phyloP scores from a whole-genome alignment of 2,329 filamentous ascomycete genomes.

The Colletotrichum spinosum region DNA sequence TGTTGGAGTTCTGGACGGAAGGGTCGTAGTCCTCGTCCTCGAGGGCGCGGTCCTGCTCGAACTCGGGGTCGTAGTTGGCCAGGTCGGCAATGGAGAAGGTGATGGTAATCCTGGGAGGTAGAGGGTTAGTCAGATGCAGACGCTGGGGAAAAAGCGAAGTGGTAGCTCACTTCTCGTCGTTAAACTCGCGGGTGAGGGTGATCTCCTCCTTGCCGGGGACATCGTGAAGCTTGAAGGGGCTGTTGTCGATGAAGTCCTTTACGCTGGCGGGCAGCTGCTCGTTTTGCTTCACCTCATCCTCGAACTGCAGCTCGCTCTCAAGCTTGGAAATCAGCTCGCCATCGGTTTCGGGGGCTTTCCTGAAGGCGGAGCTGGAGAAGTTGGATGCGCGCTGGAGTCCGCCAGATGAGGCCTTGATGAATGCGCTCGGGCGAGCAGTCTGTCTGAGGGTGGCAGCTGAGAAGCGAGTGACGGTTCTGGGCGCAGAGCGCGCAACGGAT shows the following conservation, averaged over 20 bases:
- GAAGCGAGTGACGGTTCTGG: constrained; percentile 71
- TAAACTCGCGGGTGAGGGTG: constrained; percentile 82
- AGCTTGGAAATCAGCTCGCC: constrained; percentile 89
- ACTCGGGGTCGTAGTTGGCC: constrained; percentile 72
- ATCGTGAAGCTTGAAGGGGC: constrained; percentile 86
- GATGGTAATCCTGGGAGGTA: constrained; percentile 71
- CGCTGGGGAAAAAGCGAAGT: background rate
- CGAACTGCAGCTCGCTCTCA: constrained; percentile 83
- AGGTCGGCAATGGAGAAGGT: constrained; percentile 89
- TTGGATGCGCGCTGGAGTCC: constrained; percentile 56
- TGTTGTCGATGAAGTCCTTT: constrained; percentile 89
- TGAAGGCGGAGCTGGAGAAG: constrained; percentile 59
- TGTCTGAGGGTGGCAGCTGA: constrained; percentile 63
- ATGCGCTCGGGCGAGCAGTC: constrained; percentile 60
- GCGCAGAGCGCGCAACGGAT: constrained; percentile 73
- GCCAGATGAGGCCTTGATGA: constrained; percentile 57
- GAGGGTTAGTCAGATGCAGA: too few relatives aligned
- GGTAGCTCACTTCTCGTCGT: constrained; percentile 82
- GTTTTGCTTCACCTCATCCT: constrained; percentile 81
- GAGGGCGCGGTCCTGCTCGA: constrained; percentile 66
- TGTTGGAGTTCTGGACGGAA: constrained; percentile 63
- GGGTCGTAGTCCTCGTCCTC: constrained; percentile 61
- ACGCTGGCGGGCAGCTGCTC: constrained; percentile 81
- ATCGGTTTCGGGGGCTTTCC: constrained; percentile 68
- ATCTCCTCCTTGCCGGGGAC: constrained; percentile 88